Evolutionary conservation across 805 yeast species (phyloP).

Genomic region (Ogataea nonfermentans): DNA sequence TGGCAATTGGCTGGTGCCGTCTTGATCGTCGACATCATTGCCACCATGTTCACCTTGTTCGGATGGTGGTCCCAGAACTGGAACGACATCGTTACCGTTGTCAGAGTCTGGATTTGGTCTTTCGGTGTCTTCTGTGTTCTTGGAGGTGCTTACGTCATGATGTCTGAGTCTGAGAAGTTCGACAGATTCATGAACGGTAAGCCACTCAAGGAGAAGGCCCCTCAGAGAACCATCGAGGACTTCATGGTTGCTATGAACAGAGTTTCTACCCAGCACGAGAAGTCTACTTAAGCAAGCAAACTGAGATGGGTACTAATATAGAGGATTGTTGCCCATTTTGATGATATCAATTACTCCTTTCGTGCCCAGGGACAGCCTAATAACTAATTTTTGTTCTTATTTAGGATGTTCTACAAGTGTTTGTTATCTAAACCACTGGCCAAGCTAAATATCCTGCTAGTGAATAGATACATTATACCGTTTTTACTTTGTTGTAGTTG

Average conservation of each 20-base stretch:
- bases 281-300: slow-evolving; percentile 50
- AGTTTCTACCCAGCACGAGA: slow-evolving; percentile 87
- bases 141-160: slow-evolving; percentile 95
- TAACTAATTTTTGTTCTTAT: slow-evolving; percentile 17
- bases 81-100: slow-evolving; percentile 94
- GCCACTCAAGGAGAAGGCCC: slow-evolving; percentile 53
- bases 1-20: slow-evolving; percentile 98
- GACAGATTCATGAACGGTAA: slow-evolving; percentile 85
- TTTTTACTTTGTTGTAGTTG: background rate
- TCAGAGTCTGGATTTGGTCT: slow-evolving; percentile 92
- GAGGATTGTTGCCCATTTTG: slow-evolving; percentile 16
- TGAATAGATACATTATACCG: slow-evolving; percentile 8
- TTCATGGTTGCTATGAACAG: slow-evolving; percentile 84
- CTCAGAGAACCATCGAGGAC: slow-evolving; percentile 76
- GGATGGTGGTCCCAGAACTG: slow-evolving; percentile 99
- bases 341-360: slow-evolving; percentile 12
- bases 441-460: slow-evolving; percentile 4
- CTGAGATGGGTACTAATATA: slow-evolving; percentile 13
- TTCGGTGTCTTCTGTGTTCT: slow-evolving; percentile 95
- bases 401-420: slow-evolving; percentile 10
- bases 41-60: slow-evolving; percentile 88
- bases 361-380: slow-evolving; percentile 17
- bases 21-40: slow-evolving; percentile 81
- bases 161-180: slow-evolving; percentile 78
- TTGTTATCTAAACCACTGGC: slow-evolving; percentile 9